phyloP scores from a whole-genome alignment of 2,329 filamentous ascomycete genomes.

The Penicillium sp. region DNA sequence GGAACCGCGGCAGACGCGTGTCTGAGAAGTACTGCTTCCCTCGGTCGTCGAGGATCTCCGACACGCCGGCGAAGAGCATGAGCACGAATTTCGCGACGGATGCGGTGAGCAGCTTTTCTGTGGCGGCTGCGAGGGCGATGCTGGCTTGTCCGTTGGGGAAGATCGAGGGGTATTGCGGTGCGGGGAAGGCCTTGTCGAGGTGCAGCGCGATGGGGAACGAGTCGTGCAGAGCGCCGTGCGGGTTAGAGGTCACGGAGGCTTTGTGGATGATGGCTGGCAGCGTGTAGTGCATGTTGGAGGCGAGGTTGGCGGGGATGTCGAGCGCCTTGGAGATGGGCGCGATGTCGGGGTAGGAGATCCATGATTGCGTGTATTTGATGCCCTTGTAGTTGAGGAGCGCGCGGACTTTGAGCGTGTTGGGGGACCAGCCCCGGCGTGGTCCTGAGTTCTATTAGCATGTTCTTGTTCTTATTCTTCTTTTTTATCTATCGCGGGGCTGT shows the following conservation, averaged over 20 bases:
- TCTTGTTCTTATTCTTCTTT: too few species aligned
- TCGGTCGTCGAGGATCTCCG: constrained; percentile 24
- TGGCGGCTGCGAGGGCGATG: constrained; percentile 26
- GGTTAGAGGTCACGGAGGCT: constrained; percentile 21
- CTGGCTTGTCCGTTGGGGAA: constrained; percentile 33
- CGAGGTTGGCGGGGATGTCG: constrained; percentile 18
- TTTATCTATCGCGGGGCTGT: constrained; percentile 4
- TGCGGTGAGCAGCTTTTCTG: constrained; percentile 15
- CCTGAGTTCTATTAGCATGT: too few species aligned
- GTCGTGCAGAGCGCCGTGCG: constrained; percentile 28
- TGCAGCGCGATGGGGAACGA: constrained; percentile 31
- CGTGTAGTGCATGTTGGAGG: constrained; percentile 22
- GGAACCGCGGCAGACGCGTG: constrained; percentile 25
- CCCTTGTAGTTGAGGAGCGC: constrained; percentile 25
- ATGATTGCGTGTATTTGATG: constrained; percentile 25
- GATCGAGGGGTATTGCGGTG: constrained; percentile 21
- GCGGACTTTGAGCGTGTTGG: constrained; percentile 24
- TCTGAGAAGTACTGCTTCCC: constrained; percentile 28
- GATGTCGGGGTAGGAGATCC: constrained; percentile 27
- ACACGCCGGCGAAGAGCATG: constrained; percentile 24
- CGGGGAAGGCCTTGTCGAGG: constrained; percentile 27
- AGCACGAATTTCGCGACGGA: neutral
- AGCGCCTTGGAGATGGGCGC: constrained; percentile 24
- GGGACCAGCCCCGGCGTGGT: constrained; percentile 26
- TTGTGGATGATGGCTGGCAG: constrained; percentile 32